phyloP scores from a whole-genome alignment of 2,329 filamentous ascomycete genomes.

The Botryotinia calthae region DNA sequence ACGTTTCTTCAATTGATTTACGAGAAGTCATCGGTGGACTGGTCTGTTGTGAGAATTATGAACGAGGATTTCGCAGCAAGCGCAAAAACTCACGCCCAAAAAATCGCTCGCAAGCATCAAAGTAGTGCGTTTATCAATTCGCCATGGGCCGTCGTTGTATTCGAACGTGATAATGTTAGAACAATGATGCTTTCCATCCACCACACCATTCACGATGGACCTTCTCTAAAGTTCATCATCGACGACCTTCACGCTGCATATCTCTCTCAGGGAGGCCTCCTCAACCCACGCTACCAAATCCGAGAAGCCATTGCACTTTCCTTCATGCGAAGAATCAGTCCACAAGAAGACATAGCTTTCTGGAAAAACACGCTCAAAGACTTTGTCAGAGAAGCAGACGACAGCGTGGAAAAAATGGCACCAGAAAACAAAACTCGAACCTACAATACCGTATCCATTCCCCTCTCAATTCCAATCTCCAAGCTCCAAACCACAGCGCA shows the following conservation, averaged over 20 bases:
- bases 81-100: not conserved
- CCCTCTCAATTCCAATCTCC: not conserved
- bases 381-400: not conserved
- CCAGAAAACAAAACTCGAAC: not conserved
- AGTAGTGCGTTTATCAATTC: not conserved
- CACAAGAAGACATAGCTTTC: constrained; percentile 6
- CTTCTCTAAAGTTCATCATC: not conserved
- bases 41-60: not conserved
- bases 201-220: constrained; percentile 3
- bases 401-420: not conserved
- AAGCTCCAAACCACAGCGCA: constrained; percentile 1
- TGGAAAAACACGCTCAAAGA: not conserved
- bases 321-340: not conserved
- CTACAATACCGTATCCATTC: not conserved
- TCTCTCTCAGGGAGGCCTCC: not conserved
- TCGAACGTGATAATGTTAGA: not conserved
- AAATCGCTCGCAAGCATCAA: constrained; percentile 5
- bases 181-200: constrained; percentile 14
- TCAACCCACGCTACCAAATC: not conserved
- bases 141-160: not conserved
- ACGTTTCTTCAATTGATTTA: constrained; percentile 24
- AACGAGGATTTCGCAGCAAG: not conserved
- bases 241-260: constrained; percentile 4
- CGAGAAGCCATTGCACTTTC: not conserved
- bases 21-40: not conserved